phyloP scores from a whole-genome alignment of 176 grass and related monocot species.

The Phoenix dactylifera region DNA sequence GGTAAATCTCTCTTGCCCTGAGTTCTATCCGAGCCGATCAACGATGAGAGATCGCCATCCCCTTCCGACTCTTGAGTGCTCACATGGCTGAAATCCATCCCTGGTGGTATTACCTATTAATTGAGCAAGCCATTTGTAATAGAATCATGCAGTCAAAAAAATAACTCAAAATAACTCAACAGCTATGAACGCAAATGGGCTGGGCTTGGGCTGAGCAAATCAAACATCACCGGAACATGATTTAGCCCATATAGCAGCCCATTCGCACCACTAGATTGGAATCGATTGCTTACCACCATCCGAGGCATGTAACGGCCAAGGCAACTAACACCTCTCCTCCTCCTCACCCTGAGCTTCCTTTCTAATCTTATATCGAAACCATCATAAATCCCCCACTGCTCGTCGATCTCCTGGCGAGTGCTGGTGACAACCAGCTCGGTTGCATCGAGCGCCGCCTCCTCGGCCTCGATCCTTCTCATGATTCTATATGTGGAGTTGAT shows the following conservation, averaged over 20 bases:
- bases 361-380: constrained; percentile 71
- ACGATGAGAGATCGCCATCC: constrained; percentile 46
- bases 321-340: constrained; percentile 55
- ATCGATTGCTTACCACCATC: constrained; percentile 43
- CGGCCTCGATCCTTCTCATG: constrained; percentile 58
- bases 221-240: too few species aligned
- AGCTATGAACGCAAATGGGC: too few species aligned
- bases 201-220: too few species aligned
- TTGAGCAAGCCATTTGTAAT: neutral
- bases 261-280: too few species aligned
- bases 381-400: constrained; percentile 95
- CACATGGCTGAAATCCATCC: constrained; percentile 97
- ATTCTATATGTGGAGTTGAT: constrained; percentile 74
- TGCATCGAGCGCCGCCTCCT: constrained; percentile 65
- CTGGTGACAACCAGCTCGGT: constrained; percentile 84
- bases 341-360: constrained; percentile 67
- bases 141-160: too few species aligned
- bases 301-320: constrained; percentile 82
- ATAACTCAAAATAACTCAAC: too few species aligned
- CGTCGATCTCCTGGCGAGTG: constrained; percentile 93
- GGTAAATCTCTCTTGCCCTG: constrained; percentile 58
- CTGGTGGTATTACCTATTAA: constrained; percentile 62
- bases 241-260: too few species aligned
- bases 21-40: constrained; percentile 35
- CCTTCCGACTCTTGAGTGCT: constrained; percentile 48